Base-by-base conservation (phyloP, 108 stramenopile species). In the Fragilariopsis cylindrus region DNA sequence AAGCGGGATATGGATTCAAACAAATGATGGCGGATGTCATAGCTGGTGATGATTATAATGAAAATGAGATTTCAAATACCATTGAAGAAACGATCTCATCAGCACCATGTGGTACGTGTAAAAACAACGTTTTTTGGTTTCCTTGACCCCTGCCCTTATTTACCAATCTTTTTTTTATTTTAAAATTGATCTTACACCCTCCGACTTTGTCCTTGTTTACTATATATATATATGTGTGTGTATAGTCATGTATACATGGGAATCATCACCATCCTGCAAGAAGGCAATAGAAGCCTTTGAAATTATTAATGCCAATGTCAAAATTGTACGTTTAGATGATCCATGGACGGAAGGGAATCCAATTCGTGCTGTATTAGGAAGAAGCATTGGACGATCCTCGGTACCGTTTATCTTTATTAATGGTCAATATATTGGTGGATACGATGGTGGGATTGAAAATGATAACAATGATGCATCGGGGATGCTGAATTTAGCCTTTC, bases 371-470 rank as follows among this genome's bases (percentile, higher is more conserved):
- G 88, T 87, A 47, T 48, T 91, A 5, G 90, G 90, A 58, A 85
- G 87, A 63, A 81, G 65, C 67, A 81, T 85, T 3, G 88, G 88
- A 16, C 60, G 81, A 43, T 76, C 84, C 12, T 77, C 78, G 49
- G 90, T 91, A 3, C 90, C 90, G 0, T 82, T 71, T 46, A 77
- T 88, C 63, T 91, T 83, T 30, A 82, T 91, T 58, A 85, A 78
- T 44, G 88, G 88, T 5, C 13, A 83, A 48, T 89, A 91, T 76
- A 84, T 88, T 12, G 90, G 90, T 41, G 90, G 90, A 8, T 91
- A 75, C 57, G 90, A 91, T 77, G 84, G 75, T 43, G 90, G 90
- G 5, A 62, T 82, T n/a, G 74, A 64, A 13, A 85, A 87, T 6
- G 43, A 41, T 41, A 1, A 30, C 30, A 13, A 9, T 13, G 75